Percentiles rank a stretch among this genome's conserved stretches.
These are phyloP conservation scores for Linum tenue DNA, from an alignment of 345 rosid species.

Conservation along the genomic window DNA sequence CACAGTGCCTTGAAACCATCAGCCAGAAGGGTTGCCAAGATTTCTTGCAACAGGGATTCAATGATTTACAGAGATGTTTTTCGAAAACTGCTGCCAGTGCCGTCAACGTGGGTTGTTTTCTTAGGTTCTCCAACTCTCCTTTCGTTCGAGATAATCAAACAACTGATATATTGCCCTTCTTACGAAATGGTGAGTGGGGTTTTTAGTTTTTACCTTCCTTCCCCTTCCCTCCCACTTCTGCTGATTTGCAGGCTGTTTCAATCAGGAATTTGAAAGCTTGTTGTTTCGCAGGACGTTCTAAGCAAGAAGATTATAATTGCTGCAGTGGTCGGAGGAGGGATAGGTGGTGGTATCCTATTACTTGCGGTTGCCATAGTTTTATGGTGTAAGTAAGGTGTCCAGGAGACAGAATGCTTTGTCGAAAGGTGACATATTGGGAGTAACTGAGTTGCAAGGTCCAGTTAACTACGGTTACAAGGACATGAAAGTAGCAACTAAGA, in stretches of 20 bases:
- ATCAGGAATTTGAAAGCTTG: not conserved
- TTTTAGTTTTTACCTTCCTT: not conserved
- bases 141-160: slow-evolving; percentile 36
- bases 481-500: slow-evolving; percentile 30
- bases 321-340: not conserved
- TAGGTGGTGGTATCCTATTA: not conserved
- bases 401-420: not conserved
- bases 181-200: slow-evolving; percentile 14
- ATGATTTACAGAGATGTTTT: slow-evolving; percentile 25
- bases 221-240: not conserved
- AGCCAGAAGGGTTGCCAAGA: slow-evolving; percentile 19
- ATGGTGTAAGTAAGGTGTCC: not conserved
- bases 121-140: slow-evolving; percentile 27
- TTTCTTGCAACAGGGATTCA: slow-evolving; percentile 24
- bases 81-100: slow-evolving; percentile 23
- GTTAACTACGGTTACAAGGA: slow-evolving; percentile 28
- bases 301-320: slow-evolving; percentile 11
- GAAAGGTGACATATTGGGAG: slow-evolving; percentile 21
- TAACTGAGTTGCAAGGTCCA: slow-evolving; percentile 40
- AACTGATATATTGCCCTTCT: slow-evolving; percentile 23
- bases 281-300: slow-evolving; percentile 19
- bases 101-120: slow-evolving; percentile 35
- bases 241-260: not conserved
- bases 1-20: slow-evolving; percentile 36
- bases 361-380: not conserved